Conservation (phyloP, 1,284 basidiomycete species). For the Sutorius eximius region DNA sequence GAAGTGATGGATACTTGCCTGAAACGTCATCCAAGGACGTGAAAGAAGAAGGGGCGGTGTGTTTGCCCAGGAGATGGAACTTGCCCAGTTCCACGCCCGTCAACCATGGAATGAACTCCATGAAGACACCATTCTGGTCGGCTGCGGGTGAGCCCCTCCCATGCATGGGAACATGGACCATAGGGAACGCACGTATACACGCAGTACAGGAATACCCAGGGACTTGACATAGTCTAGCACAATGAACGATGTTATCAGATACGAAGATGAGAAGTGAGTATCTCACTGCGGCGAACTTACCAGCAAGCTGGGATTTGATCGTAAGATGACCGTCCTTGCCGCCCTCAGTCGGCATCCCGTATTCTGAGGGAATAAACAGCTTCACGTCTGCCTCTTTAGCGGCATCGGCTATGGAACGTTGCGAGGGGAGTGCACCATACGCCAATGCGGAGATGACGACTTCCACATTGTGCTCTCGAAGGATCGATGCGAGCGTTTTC, state of each 20-base stretch:
- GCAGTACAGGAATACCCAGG: conserved; percentile 34
- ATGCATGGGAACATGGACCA: not conserved
- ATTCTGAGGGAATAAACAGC: conserved; percentile 43
- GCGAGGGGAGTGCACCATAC: conserved; percentile 26
- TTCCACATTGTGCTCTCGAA: conserved; percentile 36
- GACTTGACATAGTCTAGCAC: conserved; percentile 31
- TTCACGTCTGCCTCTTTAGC: conserved; percentile 40
- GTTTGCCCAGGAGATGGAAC: conserved; percentile 35
- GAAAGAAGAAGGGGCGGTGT: conserved; percentile 31
- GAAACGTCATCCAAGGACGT: conserved; percentile 37
- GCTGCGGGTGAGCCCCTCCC: not conserved
- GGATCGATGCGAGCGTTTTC: conserved; percentile 28
- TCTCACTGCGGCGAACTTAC: conserved; percentile 11
- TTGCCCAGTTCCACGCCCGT: conserved; percentile 30
- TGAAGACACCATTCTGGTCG: conserved; percentile 31
- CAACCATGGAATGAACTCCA: conserved; percentile 26
- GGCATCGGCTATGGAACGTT: conserved; percentile 37
- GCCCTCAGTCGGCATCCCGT: conserved; percentile 34
- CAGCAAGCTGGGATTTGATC: conserved; percentile 28
- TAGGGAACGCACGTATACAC: conserved; percentile 35
- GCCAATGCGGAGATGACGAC: conserved; percentile 38
- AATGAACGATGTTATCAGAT: conserved; percentile 1
- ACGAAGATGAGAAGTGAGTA: not conserved
- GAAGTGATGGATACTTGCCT: conserved; percentile 14
- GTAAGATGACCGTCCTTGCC: conserved; percentile 24